Evolutionary conservation across 108 stramenopile genomes (phyloP), one percentile per base, ranked within the genome.

Genomic region (Nitzschia sp.): DNA sequence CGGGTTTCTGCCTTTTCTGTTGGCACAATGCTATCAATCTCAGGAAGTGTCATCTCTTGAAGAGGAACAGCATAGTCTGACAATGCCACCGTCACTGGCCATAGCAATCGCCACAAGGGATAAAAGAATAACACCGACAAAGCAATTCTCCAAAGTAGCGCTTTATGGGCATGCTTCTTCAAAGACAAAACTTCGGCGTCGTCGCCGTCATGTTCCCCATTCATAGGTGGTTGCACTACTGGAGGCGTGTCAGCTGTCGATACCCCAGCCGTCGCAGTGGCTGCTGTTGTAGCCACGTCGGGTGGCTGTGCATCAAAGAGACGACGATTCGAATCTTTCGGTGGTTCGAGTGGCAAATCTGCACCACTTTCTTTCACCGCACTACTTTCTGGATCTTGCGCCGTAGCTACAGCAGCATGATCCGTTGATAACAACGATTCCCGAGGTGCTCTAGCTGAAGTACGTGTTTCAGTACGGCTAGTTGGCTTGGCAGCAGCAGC

Each of bases 311-410:
- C 38, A 13, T 42, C 38, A 42, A 67, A 67, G 31, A 67, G 54
- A 38, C 54, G 64, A 46, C 63, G 64, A 38, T 45, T 61, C 11
- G 54, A 45, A 26, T 65, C 63, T 31, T 72, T 65, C 2, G 51
- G n/a, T 33, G 60, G 48, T 34, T 25, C 42, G 23, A 27, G 27
- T 6, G 25, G 19, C 1, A 34, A 17, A 0, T 61, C 46, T 46
- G 27, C 31, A 3, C 28, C 18, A 29, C 15, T 25, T n/a, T n/a
- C n/a, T n/a, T n/a, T n/a, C n/a, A n/a, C n/a, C n/a, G n/a, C n/a
- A 29, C 15, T 3, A 27, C 15, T 21, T 46, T 66, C 47, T 42
- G 70, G 58, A 27, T 31, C 46, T 46, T 66, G 53, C 15, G 65
- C 73, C 1, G 18, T 54, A 46, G 65, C 59, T 26, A 49, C 13